A percentile compares a stretch with the other conserved stretches of the same genome.
phyloP scores from a whole-genome alignment of 1,139 yeast genomes.

The Candida smagusa region DNA sequence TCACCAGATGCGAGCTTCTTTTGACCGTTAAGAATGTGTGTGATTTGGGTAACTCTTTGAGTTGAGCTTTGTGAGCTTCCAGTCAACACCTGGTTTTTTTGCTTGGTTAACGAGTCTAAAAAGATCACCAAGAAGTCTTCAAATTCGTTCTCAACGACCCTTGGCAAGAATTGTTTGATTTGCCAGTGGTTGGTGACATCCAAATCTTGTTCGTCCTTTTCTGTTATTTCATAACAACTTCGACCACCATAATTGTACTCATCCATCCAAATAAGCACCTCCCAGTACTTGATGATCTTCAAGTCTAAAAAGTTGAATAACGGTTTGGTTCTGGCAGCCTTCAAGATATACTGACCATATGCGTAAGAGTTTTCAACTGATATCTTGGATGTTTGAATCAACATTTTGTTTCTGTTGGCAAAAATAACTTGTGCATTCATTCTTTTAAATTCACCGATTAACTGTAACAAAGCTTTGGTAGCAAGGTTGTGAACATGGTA shows the following conservation, averaged over 20 bases:
- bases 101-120: slow-evolving; percentile 64
- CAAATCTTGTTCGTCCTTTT: slow-evolving; percentile 54
- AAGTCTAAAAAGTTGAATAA: slow-evolving; percentile 80
- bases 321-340: slow-evolving; percentile 77
- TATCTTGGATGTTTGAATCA: slow-evolving; percentile 71
- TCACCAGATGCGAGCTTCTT: slow-evolving; percentile 30
- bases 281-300: slow-evolving; percentile 81
- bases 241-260: slow-evolving; percentile 85
- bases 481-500: slow-evolving; percentile 87
- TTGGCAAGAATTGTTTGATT: slow-evolving; percentile 69
- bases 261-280: slow-evolving; percentile 91
- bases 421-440: slow-evolving; percentile 76
- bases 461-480: slow-evolving; percentile 76
- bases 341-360: slow-evolving; percentile 82
- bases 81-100: slow-evolving; percentile 42
- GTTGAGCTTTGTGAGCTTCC: slow-evolving; percentile 39
- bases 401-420: slow-evolving; percentile 75
- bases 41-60: slow-evolving; percentile 65
- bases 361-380: slow-evolving; percentile 89
- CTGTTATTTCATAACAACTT: slow-evolving; percentile 58
- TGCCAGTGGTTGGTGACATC: slow-evolving; percentile 77
- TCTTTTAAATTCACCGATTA: slow-evolving; percentile 74
- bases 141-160: slow-evolving; percentile 74
- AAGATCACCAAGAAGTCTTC: slow-evolving; percentile 83
- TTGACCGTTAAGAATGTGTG: slow-evolving; percentile 50